These are phyloP conservation scores for Cymbopogon citratus DNA, from an alignment of 176 grass and related monocot genomes.

Conservation along the genomic window DNA sequence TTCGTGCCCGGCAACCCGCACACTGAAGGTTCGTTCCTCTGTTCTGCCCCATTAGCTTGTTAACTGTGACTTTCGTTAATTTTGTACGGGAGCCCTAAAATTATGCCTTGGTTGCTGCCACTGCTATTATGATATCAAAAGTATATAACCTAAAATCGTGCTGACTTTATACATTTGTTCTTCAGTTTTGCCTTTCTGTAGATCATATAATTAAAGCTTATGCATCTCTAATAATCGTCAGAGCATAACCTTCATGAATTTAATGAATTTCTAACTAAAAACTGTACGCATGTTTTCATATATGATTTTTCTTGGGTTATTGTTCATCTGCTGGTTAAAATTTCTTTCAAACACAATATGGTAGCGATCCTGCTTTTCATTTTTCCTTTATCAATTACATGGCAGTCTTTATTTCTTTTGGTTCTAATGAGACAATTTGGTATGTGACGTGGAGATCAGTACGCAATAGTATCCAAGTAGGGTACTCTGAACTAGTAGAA, in stretches of 20 bases:
- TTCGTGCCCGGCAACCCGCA: conserved; percentile 51
- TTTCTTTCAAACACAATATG: not conserved
- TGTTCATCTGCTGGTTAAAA: not conserved
- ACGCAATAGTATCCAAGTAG: not conserved
- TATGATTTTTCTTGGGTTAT: not conserved
- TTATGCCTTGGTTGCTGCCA: not conserved
- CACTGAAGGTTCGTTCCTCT: conserved; percentile 53
- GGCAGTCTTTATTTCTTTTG: not conserved
- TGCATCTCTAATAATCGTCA: not conserved
- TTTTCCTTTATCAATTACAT: not conserved
- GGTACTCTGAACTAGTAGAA: not conserved
- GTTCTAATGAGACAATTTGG: not conserved
- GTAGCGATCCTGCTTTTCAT: not conserved
- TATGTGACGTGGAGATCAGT: not conserved
- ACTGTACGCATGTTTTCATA: not conserved
- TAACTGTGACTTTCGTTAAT: not conserved
- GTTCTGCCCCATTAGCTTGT: not conserved
- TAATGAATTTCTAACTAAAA: not conserved
- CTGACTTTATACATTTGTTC: not conserved
- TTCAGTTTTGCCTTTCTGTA: not conserved
- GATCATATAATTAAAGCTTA: not conserved
- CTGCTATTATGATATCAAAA: not conserved
- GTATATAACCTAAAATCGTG: not conserved
- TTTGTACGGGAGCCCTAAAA: not conserved
- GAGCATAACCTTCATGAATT: not conserved